Percentiles rank a stretch among this genome's conserved stretches.
Conservation (phyloP, 192 early-diverging fungal genomes). For the Entophlyctis luteolus region DNA sequence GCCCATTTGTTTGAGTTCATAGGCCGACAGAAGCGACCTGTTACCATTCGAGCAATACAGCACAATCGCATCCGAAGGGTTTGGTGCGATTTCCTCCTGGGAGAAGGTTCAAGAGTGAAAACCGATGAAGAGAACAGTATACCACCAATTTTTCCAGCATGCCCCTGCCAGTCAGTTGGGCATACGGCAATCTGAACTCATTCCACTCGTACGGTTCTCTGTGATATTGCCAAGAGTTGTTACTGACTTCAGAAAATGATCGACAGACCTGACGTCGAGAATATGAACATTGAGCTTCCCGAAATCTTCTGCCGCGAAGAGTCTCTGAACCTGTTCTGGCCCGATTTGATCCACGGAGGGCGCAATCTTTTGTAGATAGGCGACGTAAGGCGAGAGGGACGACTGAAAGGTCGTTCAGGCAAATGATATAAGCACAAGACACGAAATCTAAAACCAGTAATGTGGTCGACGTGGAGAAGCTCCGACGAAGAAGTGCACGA, state of each 20-base stretch:
- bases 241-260: background rate
- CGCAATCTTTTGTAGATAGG: too few relatives aligned
- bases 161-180: conserved; percentile 51
- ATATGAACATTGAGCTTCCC: conserved; percentile 31
- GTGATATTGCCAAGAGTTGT: background rate
- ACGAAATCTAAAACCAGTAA: too few relatives aligned
- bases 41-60: conserved; percentile 53
- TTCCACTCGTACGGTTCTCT: conserved; percentile 60
- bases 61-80: conserved; percentile 46
- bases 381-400: too few relatives aligned
- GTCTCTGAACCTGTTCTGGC: too few relatives aligned
- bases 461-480: background rate
- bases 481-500: background rate
- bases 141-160: conserved; percentile 50
- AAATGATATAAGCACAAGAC: too few relatives aligned
- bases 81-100: conserved; percentile 47
- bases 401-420: too few relatives aligned
- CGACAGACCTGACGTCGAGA: conserved; percentile 43
- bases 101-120: background rate
- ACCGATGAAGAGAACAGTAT: conserved; percentile 5
- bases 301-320: too few relatives aligned
- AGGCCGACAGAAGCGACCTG: conserved; percentile 50
- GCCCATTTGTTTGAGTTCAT: conserved; percentile 47
- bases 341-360: too few relatives aligned
- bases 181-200: conserved; percentile 46